Evolutionary conservation across 2,329 filamentous ascomycete species (phyloP).

Genomic region (Colletotrichum simmondsii): DNA sequence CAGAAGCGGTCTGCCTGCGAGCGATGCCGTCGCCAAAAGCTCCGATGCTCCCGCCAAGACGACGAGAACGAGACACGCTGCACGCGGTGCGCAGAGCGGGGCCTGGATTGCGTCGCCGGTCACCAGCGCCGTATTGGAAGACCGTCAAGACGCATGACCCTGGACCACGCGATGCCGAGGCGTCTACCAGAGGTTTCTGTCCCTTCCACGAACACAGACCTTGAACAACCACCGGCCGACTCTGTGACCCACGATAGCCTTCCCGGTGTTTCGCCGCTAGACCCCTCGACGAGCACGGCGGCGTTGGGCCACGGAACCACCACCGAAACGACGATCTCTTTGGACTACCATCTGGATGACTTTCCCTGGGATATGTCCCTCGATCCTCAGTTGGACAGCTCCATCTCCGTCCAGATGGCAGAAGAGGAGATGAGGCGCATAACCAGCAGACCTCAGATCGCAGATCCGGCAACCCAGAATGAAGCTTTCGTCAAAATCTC

Average conservation of each 20-base stretch:
- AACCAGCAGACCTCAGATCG: neutral
- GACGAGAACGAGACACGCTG: constrained; percentile 37
- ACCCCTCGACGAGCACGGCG: neutral
- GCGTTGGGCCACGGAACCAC: no score
- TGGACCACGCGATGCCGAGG: neutral
- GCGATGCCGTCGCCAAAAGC: constrained; percentile 45
- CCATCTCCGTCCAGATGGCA: neutral
- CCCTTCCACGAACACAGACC: neutral
- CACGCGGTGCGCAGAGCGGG: constrained; percentile 42
- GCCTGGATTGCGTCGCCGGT: constrained; percentile 41
- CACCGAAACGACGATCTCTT: no score
- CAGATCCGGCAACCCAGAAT: neutral
- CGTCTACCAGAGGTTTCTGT: neutral
- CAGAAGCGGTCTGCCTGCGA: constrained; percentile 47
- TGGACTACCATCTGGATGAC: neutral
- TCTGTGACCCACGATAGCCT: neutral
- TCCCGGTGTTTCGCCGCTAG: neutral
- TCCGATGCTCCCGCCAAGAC: constrained; percentile 43
- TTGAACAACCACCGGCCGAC: no score
- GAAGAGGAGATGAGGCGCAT: neutral
- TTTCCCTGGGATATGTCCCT: neutral
- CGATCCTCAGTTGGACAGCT: neutral
- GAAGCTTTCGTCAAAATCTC: constrained; percentile 32
- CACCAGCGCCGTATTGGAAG: constrained; percentile 45
- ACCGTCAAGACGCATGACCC: constrained; percentile 34